Conservation (phyloP, 1,284 basidiomycete species). For the Anthracocystis panici-leucophaei region DNA sequence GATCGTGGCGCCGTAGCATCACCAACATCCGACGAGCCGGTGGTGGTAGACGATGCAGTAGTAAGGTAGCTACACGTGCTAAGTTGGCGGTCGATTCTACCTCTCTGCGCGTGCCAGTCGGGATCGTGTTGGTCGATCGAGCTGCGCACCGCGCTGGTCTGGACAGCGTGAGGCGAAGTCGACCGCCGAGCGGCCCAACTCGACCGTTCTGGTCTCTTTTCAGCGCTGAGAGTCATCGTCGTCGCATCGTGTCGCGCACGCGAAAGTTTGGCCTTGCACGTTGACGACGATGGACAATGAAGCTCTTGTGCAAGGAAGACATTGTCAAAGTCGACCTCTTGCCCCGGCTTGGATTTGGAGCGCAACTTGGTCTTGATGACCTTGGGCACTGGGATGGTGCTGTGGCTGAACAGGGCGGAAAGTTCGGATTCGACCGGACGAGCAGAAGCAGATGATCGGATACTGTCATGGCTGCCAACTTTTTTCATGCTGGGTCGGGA, state of each 20-base stretch:
- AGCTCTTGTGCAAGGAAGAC: constrained; percentile 69
- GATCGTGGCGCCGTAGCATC: constrained; percentile 17
- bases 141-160: constrained; percentile 2
- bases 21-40: constrained; percentile 10
- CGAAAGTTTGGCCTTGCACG: constrained; percentile 6
- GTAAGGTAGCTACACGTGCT: constrained; percentile 25
- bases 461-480: constrained; percentile 39
- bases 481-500: constrained; percentile 30
- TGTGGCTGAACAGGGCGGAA: constrained; percentile 2
- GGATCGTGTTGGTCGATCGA: constrained; percentile 7
- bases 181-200: constrained; percentile 22
- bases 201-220: constrained; percentile 12
- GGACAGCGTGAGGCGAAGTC: constrained; percentile 20
- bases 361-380: constrained; percentile 35
- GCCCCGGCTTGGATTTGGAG: constrained; percentile 38
- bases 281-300: constrained; percentile 3
- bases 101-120: background rate
- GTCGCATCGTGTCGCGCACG: constrained; percentile 12
- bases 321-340: constrained; percentile 54
- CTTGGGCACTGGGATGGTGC: constrained; percentile 22
- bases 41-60: constrained; percentile 12
- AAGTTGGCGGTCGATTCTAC: constrained; percentile 23
- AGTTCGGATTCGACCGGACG: constrained; percentile 13
- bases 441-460: constrained; percentile 22
- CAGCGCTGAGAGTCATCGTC: constrained; percentile 4